phyloP scores from a whole-genome alignment of 106 monocot species.

The Alisma plantagoaquatica region DNA sequence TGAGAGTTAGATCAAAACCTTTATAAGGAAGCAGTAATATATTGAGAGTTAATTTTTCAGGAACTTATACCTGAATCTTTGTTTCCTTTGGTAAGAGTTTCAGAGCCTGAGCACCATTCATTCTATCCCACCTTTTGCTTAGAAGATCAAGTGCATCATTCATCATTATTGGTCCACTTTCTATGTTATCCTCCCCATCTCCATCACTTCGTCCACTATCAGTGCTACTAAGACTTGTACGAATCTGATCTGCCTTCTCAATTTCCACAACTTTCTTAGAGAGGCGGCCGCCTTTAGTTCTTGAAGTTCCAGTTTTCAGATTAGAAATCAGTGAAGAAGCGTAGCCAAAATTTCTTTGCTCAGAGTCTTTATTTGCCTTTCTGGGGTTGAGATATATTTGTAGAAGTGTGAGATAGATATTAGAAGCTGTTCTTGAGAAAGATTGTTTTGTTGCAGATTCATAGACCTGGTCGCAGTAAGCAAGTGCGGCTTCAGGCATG shows the following conservation, averaged over 20 bases:
- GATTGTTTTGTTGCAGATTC: conserved; percentile 43
- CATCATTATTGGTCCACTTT: conserved; percentile 71
- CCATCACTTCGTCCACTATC: conserved; percentile 94
- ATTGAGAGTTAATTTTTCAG: background rate
- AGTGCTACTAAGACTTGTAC: conserved; percentile 60
- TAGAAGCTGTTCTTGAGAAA: conserved; percentile 39
- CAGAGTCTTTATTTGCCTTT: conserved; percentile 46
- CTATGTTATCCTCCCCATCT: conserved; percentile 54
- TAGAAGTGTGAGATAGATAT: conserved; percentile 83
- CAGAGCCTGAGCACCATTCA: conserved; percentile 96
- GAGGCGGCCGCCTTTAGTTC: conserved; percentile 33
- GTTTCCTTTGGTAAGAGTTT: conserved; percentile 76
- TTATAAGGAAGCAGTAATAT: background rate
- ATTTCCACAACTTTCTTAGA: conserved; percentile 76
- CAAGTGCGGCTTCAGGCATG: conserved; percentile 59
- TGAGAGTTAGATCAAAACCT: background rate
- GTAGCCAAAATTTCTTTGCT: conserved; percentile 28
- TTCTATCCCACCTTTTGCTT: conserved; percentile 90
- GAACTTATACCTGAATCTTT: conserved; percentile 68
- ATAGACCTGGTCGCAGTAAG: conserved; percentile 88
- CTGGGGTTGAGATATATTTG: conserved; percentile 92
- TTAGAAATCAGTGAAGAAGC: conserved; percentile 29
- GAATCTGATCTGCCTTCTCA: conserved; percentile 65
- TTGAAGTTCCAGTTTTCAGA: conserved; percentile 28
- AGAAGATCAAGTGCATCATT: conserved; percentile 85